phyloP scores from a whole-genome alignment of 805 yeast genomes.

The Tanozyma kutaoensis region DNA sequence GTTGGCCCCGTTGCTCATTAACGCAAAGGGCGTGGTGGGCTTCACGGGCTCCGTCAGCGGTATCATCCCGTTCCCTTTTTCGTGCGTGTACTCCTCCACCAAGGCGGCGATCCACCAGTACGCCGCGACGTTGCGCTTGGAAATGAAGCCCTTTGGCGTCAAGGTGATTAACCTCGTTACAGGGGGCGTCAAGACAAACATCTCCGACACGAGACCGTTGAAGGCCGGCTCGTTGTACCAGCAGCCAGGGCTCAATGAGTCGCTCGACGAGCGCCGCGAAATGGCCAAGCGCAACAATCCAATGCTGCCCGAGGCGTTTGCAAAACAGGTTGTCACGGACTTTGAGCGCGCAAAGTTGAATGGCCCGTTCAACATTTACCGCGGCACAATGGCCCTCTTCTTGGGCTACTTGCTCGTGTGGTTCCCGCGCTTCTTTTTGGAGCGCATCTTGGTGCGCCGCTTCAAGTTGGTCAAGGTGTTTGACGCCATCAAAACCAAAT shows the following conservation, averaged over 20 bases:
- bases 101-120: slow-evolving; percentile 72
- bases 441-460: slow-evolving; percentile 22
- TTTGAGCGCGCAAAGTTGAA: slow-evolving; percentile 22
- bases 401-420: slow-evolving; percentile 18
- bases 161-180: slow-evolving; percentile 57
- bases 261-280: slow-evolving; percentile 35
- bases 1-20: slow-evolving; percentile 39
- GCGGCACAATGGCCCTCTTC: slow-evolving; percentile 36
- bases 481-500: slow-evolving; percentile 11
- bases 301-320: slow-evolving; percentile 45
- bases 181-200: slow-evolving; percentile 64
- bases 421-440: slow-evolving; percentile 37
- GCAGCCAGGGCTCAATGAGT: slow-evolving; percentile 34
- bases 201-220: slow-evolving; percentile 51
- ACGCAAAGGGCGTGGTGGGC: slow-evolving; percentile 54
- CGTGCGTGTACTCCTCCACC: slow-evolving; percentile 49
- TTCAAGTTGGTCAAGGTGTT: slow-evolving; percentile 15
- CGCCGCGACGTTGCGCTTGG: slow-evolving; percentile 48
- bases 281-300: slow-evolving; percentile 53
- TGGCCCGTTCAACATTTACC: slow-evolving; percentile 34
- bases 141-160: slow-evolving; percentile 61
- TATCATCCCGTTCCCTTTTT: slow-evolving; percentile 54
- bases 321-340: slow-evolving; percentile 39
- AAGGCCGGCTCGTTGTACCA: slow-evolving; percentile 43
- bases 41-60: slow-evolving; percentile 71